Base-by-base conservation (phyloP, 129 eudicot species). In the Centaurea solstitialis region DNA sequence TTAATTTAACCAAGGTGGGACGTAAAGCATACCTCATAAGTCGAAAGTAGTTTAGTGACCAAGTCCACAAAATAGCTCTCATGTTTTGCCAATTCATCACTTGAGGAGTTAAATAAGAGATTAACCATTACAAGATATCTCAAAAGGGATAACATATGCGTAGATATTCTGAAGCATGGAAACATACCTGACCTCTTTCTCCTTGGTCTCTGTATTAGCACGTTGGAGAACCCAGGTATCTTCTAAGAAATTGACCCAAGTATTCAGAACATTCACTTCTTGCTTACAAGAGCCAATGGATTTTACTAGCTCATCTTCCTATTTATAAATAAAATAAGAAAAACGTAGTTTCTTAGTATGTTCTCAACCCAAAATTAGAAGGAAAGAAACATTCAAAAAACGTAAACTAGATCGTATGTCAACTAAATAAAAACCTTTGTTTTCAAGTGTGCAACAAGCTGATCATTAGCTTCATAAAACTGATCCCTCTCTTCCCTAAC, bases 191-290 rank as follows among this genome's bases (percentile, higher is more conserved):
- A 90, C 75, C 83, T 88, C 89, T 77, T 93, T 91, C 85, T 91
- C 97, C 79, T 91, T 89, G 13, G 90, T 80, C 87, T 93, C 98
- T 62, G 91, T 78, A 72, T 80, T 84, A 78, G 91, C 81, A 80
- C 90, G 88, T 64, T 91, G 99, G 72, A 96, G 89, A 87, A 85
- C 86, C 98, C 98, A 96, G 28, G 99, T 86, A 83, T 96, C 98
- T 84, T 96, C 99, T 88, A 96, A 84, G 86, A 96, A 96, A 78
- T 96, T 96, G 78, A 88, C 91, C 99, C 99, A 96, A 21, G 99
- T 89, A 84, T 81, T 82, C 65, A 96, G 84, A 84, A 96, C 96
- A 66, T 88, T 88, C 23, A 89, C 94, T 88, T 96, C 99, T 81
- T 79, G 91, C 83, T 81, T 85, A 76, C 97, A 89, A 39, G 99